These are phyloP conservation scores for Verticillium isaacii DNA, from an alignment of 2,329 filamentous ascomycete genomes.

Conservation along the genomic window DNA sequence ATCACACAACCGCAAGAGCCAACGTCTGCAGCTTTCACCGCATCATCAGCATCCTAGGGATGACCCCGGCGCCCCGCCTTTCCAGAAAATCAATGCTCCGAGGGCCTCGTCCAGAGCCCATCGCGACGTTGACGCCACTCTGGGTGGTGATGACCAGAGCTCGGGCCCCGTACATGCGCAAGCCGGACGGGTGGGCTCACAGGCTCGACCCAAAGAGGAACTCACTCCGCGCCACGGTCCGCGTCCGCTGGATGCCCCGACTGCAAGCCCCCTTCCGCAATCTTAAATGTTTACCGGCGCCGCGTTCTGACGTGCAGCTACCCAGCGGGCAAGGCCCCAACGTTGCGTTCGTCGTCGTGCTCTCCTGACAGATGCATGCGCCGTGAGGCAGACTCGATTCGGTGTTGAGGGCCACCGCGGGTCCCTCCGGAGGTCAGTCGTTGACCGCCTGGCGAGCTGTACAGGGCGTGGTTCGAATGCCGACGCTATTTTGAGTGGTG, in stretches of 20 bases:
- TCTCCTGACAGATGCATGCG: slow-evolving; percentile 11
- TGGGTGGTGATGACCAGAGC: background rate
- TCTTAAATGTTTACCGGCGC: slow-evolving; percentile 14
- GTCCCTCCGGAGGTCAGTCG: background rate
- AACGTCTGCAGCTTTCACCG: slow-evolving; percentile 15
- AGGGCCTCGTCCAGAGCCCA: background rate
- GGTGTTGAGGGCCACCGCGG: background rate
- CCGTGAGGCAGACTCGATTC: background rate
- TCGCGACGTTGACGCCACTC: slow-evolving; percentile 1
- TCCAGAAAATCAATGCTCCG: background rate
- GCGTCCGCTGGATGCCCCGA: slow-evolving; percentile 5
- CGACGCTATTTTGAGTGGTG: slow-evolving; percentile 5
- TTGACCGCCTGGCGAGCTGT: background rate
- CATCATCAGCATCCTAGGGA: background rate
- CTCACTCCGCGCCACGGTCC: slow-evolving; percentile 3
- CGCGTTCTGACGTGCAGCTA: slow-evolving; percentile 4
- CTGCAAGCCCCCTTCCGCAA: slow-evolving; percentile 13
- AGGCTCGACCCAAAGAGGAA: slow-evolving; percentile 6
- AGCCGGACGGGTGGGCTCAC: background rate
- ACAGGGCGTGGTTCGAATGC: background rate
- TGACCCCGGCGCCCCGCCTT: background rate
- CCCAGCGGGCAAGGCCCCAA: slow-evolving; percentile 9
- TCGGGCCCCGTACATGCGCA: slow-evolving; percentile 7
- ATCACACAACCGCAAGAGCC: slow-evolving; percentile 12
- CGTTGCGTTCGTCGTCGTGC: background rate